Evolutionary conservation across 108 stramenopile genomes (phyloP).

Genomic region (Pelagomonas calceolata): DNA sequence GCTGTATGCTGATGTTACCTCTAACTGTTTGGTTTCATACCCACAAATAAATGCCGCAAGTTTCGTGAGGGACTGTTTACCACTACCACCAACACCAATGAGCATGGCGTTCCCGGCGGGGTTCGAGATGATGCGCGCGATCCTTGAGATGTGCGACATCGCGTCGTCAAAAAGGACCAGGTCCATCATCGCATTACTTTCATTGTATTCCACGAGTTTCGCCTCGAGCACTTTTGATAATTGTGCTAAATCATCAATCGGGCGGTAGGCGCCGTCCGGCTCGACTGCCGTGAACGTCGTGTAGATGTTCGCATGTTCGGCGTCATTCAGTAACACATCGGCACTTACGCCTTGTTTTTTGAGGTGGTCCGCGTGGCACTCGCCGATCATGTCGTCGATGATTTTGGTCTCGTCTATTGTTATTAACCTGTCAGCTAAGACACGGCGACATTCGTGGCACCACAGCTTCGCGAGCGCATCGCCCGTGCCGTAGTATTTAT

Average conservation of each 20-base stretch:
- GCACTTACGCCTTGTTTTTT: conserved; percentile 6
- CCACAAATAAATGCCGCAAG: conserved; percentile 74
- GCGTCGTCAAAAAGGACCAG: conserved; percentile 77
- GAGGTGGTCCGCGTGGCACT: conserved; percentile 37
- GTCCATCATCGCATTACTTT: conserved; percentile 73
- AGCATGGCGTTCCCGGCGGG: conserved; percentile 77
- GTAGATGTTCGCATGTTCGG: conserved; percentile 40
- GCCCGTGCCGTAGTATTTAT: conserved; percentile 51
- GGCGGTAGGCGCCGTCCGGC: conserved; percentile 44
- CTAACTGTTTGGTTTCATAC: conserved; percentile 61
- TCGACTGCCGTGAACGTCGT: conserved; percentile 56
- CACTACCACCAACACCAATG: conserved; percentile 75
- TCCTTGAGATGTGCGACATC: conserved; percentile 68
- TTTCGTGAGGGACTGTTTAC: conserved; percentile 68
- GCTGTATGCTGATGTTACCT: conserved; percentile 56
- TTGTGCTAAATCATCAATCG: conserved; percentile 37
- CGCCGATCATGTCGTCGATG: conserved; percentile 36
- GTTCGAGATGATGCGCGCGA: conserved; percentile 66
- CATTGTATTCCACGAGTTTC: conserved; percentile 73
- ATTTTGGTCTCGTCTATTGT: conserved; percentile 47
- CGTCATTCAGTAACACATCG: conserved; percentile 23
- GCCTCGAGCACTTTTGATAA: conserved; percentile 47
- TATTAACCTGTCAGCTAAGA: conserved; percentile 64
- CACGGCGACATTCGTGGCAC: conserved; percentile 67
- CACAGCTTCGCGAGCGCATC: conserved; percentile 49